Conservation (phyloP, 768 basidiomycete genomes). For the Suillus plorans region DNA sequence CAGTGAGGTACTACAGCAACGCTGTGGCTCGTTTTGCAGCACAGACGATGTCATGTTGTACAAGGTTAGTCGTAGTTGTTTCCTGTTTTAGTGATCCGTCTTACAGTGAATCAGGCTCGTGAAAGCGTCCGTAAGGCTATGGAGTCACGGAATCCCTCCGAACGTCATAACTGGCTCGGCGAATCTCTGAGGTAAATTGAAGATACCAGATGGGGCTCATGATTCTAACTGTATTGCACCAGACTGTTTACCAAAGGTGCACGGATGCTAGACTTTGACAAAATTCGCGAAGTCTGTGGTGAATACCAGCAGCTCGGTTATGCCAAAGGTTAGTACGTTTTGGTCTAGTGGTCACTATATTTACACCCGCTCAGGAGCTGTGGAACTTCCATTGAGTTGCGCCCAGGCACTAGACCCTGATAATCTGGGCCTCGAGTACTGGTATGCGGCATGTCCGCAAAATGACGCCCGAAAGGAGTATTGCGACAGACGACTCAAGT, state of each 20-base stretch:
- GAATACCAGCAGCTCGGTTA: constrained; percentile 87
- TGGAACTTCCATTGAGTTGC: constrained; percentile 83
- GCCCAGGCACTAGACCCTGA: constrained; percentile 78
- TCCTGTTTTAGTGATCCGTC: constrained; percentile 3
- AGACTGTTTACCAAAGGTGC: constrained; percentile 91
- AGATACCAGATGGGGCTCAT: background rate
- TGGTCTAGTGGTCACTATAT: background rate
- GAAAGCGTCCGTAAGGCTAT: constrained; percentile 92
- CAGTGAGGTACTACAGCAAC: constrained; percentile 89
- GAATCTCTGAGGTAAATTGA: constrained; percentile 78
- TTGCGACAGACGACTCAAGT: constrained; percentile 63
- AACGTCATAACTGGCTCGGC: constrained; percentile 75
- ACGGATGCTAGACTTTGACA: constrained; percentile 77
- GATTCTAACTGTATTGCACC: constrained; percentile 11
- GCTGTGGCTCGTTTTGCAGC: constrained; percentile 97
- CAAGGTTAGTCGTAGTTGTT: constrained; percentile 57
- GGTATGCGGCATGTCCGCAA: constrained; percentile 59
- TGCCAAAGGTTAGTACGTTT: constrained; percentile 61
- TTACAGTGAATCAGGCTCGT: constrained; percentile 60
- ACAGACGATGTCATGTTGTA: constrained; percentile 98
- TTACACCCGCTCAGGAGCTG: constrained; percentile 54
- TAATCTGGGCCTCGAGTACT: constrained; percentile 73
- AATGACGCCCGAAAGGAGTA: constrained; percentile 59
- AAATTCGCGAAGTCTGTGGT: constrained; percentile 81
- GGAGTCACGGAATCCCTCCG: constrained; percentile 70